A percentile compares a stretch with the other conserved stretches of the same genome.
phyloP scores from a whole-genome alignment of 495 filamentous ascomycete genomes.

The Penicillium bovifimosum region DNA sequence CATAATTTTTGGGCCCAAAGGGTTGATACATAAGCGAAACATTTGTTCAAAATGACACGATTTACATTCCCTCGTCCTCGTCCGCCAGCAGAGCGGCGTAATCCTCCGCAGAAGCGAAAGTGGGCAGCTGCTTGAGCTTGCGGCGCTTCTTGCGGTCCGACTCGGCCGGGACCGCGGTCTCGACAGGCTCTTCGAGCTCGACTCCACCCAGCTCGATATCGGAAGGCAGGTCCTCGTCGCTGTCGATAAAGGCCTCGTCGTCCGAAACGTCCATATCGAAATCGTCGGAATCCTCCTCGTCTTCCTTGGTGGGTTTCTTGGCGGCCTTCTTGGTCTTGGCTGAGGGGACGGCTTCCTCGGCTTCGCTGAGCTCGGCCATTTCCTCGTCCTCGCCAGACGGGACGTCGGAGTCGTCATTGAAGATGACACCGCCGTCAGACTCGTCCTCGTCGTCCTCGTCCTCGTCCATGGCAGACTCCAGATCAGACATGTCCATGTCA shows the following conservation, averaged over 20 bases:
- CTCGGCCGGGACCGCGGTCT: slow-evolving; percentile 29
- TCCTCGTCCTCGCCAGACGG: slow-evolving; percentile 45
- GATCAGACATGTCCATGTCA: slow-evolving; percentile 59
- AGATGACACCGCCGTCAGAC: slow-evolving; percentile 49
- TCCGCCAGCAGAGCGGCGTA: slow-evolving; percentile 80
- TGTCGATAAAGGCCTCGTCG: slow-evolving; percentile 48
- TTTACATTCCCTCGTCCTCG: slow-evolving; percentile 59
- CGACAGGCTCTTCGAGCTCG: slow-evolving; percentile 28
- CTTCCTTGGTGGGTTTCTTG: slow-evolving; percentile 38
- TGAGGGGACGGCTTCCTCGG: slow-evolving; percentile 17
- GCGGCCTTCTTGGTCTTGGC: slow-evolving; percentile 36
- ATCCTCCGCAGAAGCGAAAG: slow-evolving; percentile 87
- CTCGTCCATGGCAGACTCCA: slow-evolving; percentile 51
- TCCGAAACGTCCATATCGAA: slow-evolving; percentile 49
- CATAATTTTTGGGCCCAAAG: slow-evolving; percentile 9
- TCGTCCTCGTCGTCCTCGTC: slow-evolving; percentile 45
- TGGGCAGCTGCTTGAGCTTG: slow-evolving; percentile 84
- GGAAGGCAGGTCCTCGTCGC: slow-evolving; percentile 51
- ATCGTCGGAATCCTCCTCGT: slow-evolving; percentile 42
- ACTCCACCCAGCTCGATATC: slow-evolving; percentile 44
- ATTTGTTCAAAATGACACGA: not conserved
- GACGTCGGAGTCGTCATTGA: slow-evolving; percentile 45
- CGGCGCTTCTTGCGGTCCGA: slow-evolving; percentile 63
- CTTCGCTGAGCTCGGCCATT: slow-evolving; percentile 30
- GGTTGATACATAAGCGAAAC: slow-evolving; percentile 1